Evolutionary conservation across 2,329 filamentous ascomycete species (phyloP).

Genomic region (Curvularia sp.): DNA sequence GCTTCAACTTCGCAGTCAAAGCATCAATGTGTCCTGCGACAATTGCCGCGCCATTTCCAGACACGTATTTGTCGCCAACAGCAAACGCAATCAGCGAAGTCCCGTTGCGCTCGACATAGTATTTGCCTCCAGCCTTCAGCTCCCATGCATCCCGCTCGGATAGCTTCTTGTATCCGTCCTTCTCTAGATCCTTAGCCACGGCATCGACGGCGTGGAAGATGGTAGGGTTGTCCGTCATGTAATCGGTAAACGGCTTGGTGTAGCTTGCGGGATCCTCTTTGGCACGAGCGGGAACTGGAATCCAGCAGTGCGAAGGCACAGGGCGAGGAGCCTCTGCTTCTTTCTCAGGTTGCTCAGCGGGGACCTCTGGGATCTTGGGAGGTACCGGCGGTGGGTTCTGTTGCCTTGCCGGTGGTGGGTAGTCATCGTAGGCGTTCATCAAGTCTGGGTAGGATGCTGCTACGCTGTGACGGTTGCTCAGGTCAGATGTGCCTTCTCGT

Average conservation of each 20-base stretch:
- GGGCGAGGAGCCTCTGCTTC: slow-evolving; percentile 15
- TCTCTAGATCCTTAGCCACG: slow-evolving; percentile 74
- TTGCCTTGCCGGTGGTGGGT: slow-evolving; percentile 20
- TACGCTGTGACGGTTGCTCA: slow-evolving; percentile 40
- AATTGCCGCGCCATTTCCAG: slow-evolving; percentile 86
- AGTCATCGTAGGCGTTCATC: slow-evolving; percentile 44
- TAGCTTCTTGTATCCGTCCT: slow-evolving; percentile 78
- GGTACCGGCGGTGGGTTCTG: slow-evolving; percentile 49
- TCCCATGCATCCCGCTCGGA: slow-evolving; percentile 83
- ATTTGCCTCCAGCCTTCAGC: slow-evolving; percentile 81
- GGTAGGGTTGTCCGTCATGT: slow-evolving; percentile 88
- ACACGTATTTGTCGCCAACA: slow-evolving; percentile 79
- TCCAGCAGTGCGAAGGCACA: slow-evolving; percentile 29
- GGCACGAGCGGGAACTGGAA: slow-evolving; percentile 23
- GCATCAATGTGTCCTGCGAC: slow-evolving; percentile 94
- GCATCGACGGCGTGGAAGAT: slow-evolving; percentile 88
- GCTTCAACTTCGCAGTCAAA: slow-evolving; percentile 87
- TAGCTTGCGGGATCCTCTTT: slow-evolving; percentile 58
- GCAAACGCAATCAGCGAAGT: slow-evolving; percentile 85
- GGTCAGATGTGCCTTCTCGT: slow-evolving; percentile 15
- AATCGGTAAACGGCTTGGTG: slow-evolving; percentile 83
- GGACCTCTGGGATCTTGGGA: slow-evolving; percentile 45
- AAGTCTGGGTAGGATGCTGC: slow-evolving; percentile 40
- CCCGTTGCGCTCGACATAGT: slow-evolving; percentile 85
- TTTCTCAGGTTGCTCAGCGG: slow-evolving; percentile 10